These are phyloP conservation scores for Cymbopogon citratus DNA, from an alignment of 176 grass and related monocot genomes.

Conservation along the genomic window DNA sequence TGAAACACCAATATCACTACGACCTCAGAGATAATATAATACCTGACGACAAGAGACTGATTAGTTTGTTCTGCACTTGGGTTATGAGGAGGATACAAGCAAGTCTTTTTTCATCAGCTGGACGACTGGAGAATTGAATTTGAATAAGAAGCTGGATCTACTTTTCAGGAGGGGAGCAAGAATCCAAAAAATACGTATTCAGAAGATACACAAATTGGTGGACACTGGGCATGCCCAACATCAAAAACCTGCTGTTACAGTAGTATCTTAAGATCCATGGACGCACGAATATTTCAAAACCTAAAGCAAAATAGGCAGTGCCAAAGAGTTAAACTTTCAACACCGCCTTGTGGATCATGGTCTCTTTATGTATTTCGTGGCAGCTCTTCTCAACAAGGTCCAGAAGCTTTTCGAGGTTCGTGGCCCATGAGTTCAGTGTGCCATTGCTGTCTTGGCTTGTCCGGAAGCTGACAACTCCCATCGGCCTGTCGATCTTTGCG, in stretches of 20 bases:
- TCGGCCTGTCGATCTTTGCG: too few species aligned
- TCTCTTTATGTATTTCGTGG: slow-evolving; percentile 98
- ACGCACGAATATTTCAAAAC: too few species aligned
- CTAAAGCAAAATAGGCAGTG: neutral
- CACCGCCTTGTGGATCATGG: slow-evolving; percentile 89
- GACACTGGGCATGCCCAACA: neutral
- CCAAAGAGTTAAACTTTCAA: slow-evolving; percentile 52
- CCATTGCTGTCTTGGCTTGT: neutral
- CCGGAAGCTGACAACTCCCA: too few species aligned
- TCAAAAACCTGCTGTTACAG: slow-evolving; percentile 13
- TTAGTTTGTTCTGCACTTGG: too few species aligned
- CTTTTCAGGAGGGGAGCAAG: neutral
- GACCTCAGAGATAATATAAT: too few species aligned
- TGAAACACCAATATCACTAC: too few species aligned
- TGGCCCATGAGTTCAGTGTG: slow-evolving; percentile 66
- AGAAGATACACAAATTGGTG: neutral
- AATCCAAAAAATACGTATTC: slow-evolving; percentile 15
- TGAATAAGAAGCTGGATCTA: neutral
- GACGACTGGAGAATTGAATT: neutral
- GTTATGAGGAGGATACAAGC: too few species aligned
- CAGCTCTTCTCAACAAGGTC: slow-evolving; percentile 97
- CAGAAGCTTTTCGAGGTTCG: slow-evolving; percentile 84
- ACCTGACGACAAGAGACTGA: too few species aligned
- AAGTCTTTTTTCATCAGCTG: too few species aligned
- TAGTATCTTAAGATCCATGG: neutral